Percentiles rank a stretch among this genome's conserved stretches.
These are phyloP conservation scores for Pythium periplocum DNA, from an alignment of 352 stramenopile genomes.

Conservation along the genomic window DNA sequence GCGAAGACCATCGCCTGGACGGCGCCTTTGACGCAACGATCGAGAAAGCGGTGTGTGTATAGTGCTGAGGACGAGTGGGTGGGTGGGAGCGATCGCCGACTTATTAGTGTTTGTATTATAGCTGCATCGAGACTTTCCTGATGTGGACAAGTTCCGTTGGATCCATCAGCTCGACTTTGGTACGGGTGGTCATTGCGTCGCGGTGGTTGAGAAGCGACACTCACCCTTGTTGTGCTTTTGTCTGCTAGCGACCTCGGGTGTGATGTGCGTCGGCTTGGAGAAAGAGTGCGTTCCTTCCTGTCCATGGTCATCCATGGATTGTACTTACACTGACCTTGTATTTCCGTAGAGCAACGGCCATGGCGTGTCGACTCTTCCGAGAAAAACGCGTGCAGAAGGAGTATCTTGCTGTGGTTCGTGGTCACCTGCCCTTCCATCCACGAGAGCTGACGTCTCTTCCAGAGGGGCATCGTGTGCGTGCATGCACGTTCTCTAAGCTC, in stretches of 20 bases:
- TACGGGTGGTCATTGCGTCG: slow-evolving; percentile 10
- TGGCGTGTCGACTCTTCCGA: slow-evolving; percentile 65
- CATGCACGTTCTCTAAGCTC: slow-evolving; percentile 64
- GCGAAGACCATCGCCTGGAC: slow-evolving; percentile 78
- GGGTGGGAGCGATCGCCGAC: neutral
- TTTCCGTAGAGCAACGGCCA: slow-evolving; percentile 49
- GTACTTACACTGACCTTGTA: neutral
- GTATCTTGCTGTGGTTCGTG: slow-evolving; percentile 79
- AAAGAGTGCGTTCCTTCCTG: slow-evolving; percentile 37
- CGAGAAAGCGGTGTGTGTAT: slow-evolving; percentile 68
- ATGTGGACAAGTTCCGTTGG: slow-evolving; percentile 82
- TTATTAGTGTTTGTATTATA: slow-evolving; percentile 11
- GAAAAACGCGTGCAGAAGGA: slow-evolving; percentile 80
- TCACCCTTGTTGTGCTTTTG: neutral
- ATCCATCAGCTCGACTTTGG: slow-evolving; percentile 90
- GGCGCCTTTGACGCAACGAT: slow-evolving; percentile 86
- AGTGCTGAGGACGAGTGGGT: neutral
- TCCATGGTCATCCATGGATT: neutral
- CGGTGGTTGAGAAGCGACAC: neutral
- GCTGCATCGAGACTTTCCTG: slow-evolving; percentile 62
- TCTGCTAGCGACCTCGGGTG: slow-evolving; percentile 69
- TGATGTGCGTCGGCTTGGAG: slow-evolving; percentile 74
- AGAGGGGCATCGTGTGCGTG: slow-evolving; percentile 14
- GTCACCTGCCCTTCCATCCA: slow-evolving; percentile 59
- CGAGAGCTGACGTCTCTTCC: slow-evolving; percentile 15